Conservation (phyloP, 495 filamentous ascomycete genomes). For the Parmelia sp. region DNA sequence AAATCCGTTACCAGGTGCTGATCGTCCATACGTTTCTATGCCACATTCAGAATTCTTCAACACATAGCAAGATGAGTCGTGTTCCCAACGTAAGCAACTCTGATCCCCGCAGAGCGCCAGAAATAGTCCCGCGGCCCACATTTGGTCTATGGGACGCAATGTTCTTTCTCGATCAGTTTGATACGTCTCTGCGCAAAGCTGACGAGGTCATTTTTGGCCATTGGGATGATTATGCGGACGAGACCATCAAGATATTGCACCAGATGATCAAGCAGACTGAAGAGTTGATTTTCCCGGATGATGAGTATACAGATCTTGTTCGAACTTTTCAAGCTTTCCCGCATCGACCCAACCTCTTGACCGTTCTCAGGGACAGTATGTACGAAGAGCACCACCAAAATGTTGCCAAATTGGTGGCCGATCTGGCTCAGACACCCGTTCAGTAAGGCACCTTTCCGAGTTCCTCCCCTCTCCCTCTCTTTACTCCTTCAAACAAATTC, state of each 20-base stretch:
- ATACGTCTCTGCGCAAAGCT: not conserved
- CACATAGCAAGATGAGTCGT: not conserved
- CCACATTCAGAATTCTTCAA: not conserved
- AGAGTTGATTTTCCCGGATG: not conserved
- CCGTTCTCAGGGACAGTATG: not conserved
- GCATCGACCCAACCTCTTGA: not conserved
- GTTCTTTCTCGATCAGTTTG: not conserved
- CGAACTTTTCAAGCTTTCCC: slow-evolving; percentile 1
- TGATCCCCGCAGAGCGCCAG: not conserved
- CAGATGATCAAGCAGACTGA: not conserved
- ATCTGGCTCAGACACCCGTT: not conserved
- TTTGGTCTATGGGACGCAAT: not conserved
- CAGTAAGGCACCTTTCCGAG: no score
- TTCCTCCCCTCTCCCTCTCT: no score
- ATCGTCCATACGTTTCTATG: not conserved
- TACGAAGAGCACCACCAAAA: not conserved
- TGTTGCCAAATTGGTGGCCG: not conserved
- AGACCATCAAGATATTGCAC: not conserved
- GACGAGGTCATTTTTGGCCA: not conserved
- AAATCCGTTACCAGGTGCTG: not conserved
- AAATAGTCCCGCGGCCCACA: not conserved
- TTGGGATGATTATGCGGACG: not conserved
- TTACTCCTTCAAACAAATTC: no score
- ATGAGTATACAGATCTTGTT: not conserved
- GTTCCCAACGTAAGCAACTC: not conserved